phyloP scores from a whole-genome alignment of 2,329 filamentous ascomycete species.

The Malbranchea zuffiana region DNA sequence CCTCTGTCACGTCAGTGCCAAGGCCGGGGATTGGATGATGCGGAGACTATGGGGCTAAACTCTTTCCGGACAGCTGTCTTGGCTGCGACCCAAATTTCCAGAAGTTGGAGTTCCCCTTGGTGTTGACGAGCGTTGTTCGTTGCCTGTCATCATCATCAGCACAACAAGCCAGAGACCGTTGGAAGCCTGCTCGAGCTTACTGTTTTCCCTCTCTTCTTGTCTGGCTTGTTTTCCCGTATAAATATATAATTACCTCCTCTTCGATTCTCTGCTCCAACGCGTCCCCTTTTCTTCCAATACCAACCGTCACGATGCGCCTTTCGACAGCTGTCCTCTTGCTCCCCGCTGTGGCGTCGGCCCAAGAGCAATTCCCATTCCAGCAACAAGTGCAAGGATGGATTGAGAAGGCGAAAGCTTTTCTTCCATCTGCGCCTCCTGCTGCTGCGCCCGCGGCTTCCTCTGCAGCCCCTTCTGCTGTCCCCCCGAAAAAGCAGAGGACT shows the following conservation, averaged over 20 bases:
- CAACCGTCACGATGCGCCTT: constrained; percentile 14
- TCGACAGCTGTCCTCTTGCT: constrained; percentile 49
- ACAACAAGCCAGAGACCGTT: no score
- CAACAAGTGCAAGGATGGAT: constrained; percentile 39
- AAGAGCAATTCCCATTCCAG: constrained; percentile 46
- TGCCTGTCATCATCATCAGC: no score
- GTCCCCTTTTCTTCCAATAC: background rate
- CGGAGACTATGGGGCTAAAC: no score
- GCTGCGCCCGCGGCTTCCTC: constrained; percentile 32
- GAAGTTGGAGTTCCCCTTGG: background rate
- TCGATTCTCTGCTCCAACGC: background rate
- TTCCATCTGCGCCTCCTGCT: constrained; percentile 39
- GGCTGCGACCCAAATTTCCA: no score
- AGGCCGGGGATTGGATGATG: background rate
- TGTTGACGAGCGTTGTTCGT: constrained; percentile 1
- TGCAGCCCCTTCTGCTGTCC: constrained; percentile 29
- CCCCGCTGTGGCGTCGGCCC: constrained; percentile 56
- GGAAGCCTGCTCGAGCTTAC: background rate
- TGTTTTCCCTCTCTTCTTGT: constrained; percentile 3
- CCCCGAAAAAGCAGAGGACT: constrained; percentile 40
- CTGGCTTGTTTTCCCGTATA: background rate
- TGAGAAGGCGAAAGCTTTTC: constrained; percentile 43
- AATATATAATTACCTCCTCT: constrained; percentile 5
- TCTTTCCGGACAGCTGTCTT: background rate
- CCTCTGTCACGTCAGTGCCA: no score